Evolutionary conservation across 495 filamentous ascomycete genomes (phyloP).

Genomic region (Talaromyces proteolyticus): DNA sequence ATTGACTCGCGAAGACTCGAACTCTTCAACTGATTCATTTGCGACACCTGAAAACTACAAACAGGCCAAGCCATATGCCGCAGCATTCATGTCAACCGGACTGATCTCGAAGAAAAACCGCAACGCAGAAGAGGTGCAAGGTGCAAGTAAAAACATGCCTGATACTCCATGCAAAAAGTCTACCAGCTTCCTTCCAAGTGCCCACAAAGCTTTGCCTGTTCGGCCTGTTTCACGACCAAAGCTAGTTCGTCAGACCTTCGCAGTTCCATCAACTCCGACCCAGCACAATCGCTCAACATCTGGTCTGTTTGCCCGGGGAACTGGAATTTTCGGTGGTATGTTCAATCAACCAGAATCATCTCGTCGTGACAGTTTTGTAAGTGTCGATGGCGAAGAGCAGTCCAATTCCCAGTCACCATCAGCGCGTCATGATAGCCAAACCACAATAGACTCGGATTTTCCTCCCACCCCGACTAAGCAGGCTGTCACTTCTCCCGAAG

Average conservation of each 20-base stretch:
- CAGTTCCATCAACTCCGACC: slow-evolving; percentile 57
- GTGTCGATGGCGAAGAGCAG: slow-evolving; percentile 68
- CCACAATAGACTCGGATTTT: slow-evolving; percentile 63
- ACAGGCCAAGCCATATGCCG: slow-evolving; percentile 72
- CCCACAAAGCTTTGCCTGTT: slow-evolving; percentile 47
- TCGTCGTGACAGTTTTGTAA: slow-evolving; percentile 69
- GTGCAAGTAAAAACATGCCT: slow-evolving; percentile 59
- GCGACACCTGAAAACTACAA: slow-evolving; percentile 83
- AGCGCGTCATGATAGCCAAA: slow-evolving; percentile 51
- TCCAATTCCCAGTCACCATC: slow-evolving; percentile 48
- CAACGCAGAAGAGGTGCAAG: slow-evolving; percentile 48
- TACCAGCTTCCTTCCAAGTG: slow-evolving; percentile 56
- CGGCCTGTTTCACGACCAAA: slow-evolving; percentile 48
- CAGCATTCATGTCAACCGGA: slow-evolving; percentile 90
- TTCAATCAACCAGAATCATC: slow-evolving; percentile 44
- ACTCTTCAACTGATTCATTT: slow-evolving; percentile 48
- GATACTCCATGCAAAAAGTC: slow-evolving; percentile 94
- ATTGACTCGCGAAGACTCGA: slow-evolving; percentile 36
- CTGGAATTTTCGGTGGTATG: slow-evolving; percentile 61
- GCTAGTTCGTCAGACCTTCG: slow-evolving; percentile 53
- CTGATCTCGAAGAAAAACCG: slow-evolving; percentile 81
- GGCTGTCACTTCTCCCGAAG: slow-evolving; percentile 19
- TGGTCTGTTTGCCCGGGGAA: slow-evolving; percentile 59
- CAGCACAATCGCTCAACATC: slow-evolving; percentile 21
- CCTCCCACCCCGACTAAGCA: slow-evolving; percentile 93